Base-by-base conservation (phyloP, 1,284 basidiomycete species). In the Uromyces viciae-fabae region DNA sequence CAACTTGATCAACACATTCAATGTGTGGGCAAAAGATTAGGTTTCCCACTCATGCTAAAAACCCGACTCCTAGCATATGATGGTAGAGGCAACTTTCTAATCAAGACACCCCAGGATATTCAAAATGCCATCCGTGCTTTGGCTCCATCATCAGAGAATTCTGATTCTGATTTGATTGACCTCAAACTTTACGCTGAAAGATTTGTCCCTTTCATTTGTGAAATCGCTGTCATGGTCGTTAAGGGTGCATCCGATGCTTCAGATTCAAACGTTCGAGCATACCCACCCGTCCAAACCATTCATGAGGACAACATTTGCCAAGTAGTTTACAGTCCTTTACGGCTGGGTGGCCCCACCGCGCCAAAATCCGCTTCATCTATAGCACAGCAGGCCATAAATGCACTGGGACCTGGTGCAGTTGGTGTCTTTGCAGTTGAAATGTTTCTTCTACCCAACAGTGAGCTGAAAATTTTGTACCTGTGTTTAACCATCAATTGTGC, bases 341-440 rank as follows among this genome's bases (percentile, higher is more conserved):
- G 93, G 49, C 85, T 87, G 83, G 85, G 85, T 71, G 83, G 86
- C 83, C 86, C 90, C 52, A 87, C 88, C 36, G 87, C 94, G n/a
- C 87, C 90, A 68, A 85, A 87, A 31, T 88, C 89, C 58, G 95
- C 94, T 15, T 89, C 91, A 82, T 85, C 87, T 28, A 88, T 97
- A 58, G 97, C 97, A 0, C 93, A 96, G 86, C 88, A 89, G 69
- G 94, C 95, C 0, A 90, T 98, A 9, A 90, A 88, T 80, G 91
- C 92, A 2, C 90, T 99, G 22, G 85, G 84, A 46, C 87, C 90
- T 40, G 96, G 96, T 4, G 96, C 96, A 1, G 83, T 85, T 31
- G 97, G 97, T 22, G 91, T 98, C 38, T 99, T 98, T 87, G 96
- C 95, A 3, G 96, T 99, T 0, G 97, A 99, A 86, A 94, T 99